Conservation (phyloP, 2,329 filamentous ascomycete species). For the Xylaria hypoxylon region DNA sequence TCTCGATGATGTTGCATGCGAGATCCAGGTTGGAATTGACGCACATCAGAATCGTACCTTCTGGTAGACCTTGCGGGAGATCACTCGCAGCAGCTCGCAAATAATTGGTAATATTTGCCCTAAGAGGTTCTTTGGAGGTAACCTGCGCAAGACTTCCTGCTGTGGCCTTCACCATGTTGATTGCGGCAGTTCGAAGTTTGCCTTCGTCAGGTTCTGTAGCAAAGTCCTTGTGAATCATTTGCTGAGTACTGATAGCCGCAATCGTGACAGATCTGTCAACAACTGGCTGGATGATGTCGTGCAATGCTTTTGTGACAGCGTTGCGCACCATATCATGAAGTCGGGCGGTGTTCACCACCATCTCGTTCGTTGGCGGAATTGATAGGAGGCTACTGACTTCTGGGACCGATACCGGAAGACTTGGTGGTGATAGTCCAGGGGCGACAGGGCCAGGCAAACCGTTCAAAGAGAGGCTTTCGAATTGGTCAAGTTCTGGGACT, state of each 20-base stretch:
- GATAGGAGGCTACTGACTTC: slow-evolving; percentile 83
- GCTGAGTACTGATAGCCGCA: slow-evolving; percentile 93
- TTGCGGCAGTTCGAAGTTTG: slow-evolving; percentile 84
- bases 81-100: slow-evolving; percentile 78
- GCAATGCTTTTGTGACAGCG: slow-evolving; percentile 88
- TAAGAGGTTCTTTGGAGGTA: slow-evolving; percentile 96
- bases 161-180: slow-evolving; percentile 94
- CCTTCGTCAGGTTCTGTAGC: slow-evolving; percentile 91
- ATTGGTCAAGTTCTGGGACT: slow-evolving; percentile 79
- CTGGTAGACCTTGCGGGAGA: slow-evolving; percentile 84
- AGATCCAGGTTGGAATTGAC: slow-evolving; percentile 97
- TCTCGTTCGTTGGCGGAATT: slow-evolving; percentile 83
- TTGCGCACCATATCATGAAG: slow-evolving; percentile 82
- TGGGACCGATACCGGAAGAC: slow-evolving; percentile 83
- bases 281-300: slow-evolving; percentile 96
- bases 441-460: slow-evolving; percentile 75
- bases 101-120: slow-evolving; percentile 97
- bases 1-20: slow-evolving; percentile 93
- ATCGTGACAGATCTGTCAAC: slow-evolving; percentile 98
- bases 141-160: slow-evolving; percentile 94
- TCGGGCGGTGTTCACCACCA: slow-evolving; percentile 77
- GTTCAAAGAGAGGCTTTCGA: slow-evolving; percentile 84
- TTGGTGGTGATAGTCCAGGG: slow-evolving; percentile 79
- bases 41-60: slow-evolving; percentile 97
- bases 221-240: slow-evolving; percentile 97